A percentile compares a stretch with the other conserved stretches of the same genome.
phyloP scores from a whole-genome alignment of 768 basidiomycete genomes.

The Agrocybe pediades region DNA sequence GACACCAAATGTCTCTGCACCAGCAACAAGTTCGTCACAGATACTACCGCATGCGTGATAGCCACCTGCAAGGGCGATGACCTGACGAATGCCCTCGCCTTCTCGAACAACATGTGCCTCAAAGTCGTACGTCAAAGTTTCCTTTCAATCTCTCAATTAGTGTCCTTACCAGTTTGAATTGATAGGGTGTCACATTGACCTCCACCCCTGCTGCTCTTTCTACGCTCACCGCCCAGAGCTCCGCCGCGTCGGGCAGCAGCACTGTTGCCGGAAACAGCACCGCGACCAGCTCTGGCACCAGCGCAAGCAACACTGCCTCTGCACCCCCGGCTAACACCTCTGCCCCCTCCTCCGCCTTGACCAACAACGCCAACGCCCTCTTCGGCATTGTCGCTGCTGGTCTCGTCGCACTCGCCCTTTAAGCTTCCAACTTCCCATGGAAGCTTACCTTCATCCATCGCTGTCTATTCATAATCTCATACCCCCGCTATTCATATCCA shows the following conservation, averaged over 20 bases:
- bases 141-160: background rate
- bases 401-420: constrained; percentile 47
- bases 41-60: constrained; percentile 50
- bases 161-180: background rate
- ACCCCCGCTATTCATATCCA: too few relatives aligned
- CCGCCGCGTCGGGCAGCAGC: constrained; percentile 17
- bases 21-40: constrained; percentile 42
- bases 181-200: constrained; percentile 56
- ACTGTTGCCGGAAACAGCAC: constrained; percentile 9
- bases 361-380: constrained; percentile 33
- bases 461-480: too few relatives aligned
- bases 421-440: too few relatives aligned
- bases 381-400: constrained; percentile 45
- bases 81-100: constrained; percentile 40
- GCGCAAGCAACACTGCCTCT: constrained; percentile 16
- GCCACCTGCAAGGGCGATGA: constrained; percentile 48
- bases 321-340: constrained; percentile 12
- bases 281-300: constrained; percentile 10
- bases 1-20: constrained; percentile 65
- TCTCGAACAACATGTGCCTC: constrained; percentile 44
- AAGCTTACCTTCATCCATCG: background rate
- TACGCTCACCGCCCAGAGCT: constrained; percentile 15
- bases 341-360: constrained; percentile 19
- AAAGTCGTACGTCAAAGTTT: constrained; percentile 46
- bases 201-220: constrained; percentile 14